These are phyloP conservation scores for Gossypium gossypioides DNA, from an alignment of 441 rosid genomes.

Conservation along the genomic window DNA sequence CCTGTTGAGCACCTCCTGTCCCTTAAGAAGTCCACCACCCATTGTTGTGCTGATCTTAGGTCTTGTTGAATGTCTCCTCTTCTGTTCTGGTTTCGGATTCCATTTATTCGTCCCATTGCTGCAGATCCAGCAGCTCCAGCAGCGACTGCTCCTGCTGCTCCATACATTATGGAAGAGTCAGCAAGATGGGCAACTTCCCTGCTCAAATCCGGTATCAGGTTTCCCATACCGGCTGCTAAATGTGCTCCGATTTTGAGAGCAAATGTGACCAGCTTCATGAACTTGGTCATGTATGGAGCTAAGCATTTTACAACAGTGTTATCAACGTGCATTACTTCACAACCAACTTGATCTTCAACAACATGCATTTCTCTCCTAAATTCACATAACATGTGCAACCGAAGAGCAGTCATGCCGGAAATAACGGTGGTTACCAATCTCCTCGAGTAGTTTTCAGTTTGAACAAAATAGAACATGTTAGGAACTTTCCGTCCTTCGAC, in stretches of 20 bases:
- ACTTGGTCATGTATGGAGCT: slow-evolving; percentile 81
- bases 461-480: slow-evolving; percentile 74
- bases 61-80: slow-evolving; percentile 56
- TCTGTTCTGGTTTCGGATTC: slow-evolving; percentile 32
- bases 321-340: slow-evolving; percentile 81
- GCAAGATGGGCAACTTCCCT: slow-evolving; percentile 65
- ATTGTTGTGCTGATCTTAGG: slow-evolving; percentile 73
- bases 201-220: slow-evolving; percentile 87
- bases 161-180: slow-evolving; percentile 53
- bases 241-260: slow-evolving; percentile 92
- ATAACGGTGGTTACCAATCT: slow-evolving; percentile 62
- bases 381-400: slow-evolving; percentile 87
- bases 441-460: slow-evolving; percentile 78
- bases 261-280: slow-evolving; percentile 78
- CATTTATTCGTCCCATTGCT: slow-evolving; percentile 37
- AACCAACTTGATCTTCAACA: slow-evolving; percentile 82
- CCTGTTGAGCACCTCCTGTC: slow-evolving; percentile 75
- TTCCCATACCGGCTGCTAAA: slow-evolving; percentile 86
- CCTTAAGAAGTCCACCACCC: slow-evolving; percentile 78
- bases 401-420: slow-evolving; percentile 74
- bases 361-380: slow-evolving; percentile 81
- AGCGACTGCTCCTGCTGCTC: slow-evolving; percentile 76
- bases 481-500: slow-evolving; percentile 91
- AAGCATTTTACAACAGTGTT: slow-evolving; percentile 53
- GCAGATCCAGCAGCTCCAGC: slow-evolving; percentile 61